Percentiles rank a stretch among this genome's conserved stretches.
Evolutionary conservation across 2,329 filamentous ascomycete species (phyloP).

Genomic region (Dendryphion nanum): DNA sequence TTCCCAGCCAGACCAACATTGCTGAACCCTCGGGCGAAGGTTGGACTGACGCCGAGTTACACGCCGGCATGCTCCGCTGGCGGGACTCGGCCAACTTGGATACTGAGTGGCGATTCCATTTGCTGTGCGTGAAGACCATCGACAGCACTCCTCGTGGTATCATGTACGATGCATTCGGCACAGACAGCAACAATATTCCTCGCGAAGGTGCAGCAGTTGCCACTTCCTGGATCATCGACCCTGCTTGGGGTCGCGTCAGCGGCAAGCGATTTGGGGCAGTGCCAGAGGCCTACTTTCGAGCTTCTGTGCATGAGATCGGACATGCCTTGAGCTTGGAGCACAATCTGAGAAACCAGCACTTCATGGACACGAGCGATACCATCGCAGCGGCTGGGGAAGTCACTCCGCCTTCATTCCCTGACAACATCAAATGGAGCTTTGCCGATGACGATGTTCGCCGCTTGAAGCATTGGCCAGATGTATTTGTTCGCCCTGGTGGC

Average conservation of each 20-base stretch:
- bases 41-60: background rate
- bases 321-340: background rate
- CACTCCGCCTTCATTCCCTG: no score
- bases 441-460: background rate
- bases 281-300: background rate
- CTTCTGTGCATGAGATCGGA: background rate
- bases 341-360: no score
- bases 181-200: background rate
- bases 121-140: background rate
- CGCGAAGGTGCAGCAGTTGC: background rate
- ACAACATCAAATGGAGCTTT: background rate
- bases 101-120: background rate
- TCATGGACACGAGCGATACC: no score
- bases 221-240: background rate
- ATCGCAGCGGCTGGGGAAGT: no score
- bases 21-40: background rate
- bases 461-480: background rate
- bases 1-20: background rate
- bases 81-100: background rate
- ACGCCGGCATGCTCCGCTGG: background rate
- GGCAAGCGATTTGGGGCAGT: background rate
- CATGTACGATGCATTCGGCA: background rate
- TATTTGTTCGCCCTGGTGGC: background rate
- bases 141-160: background rate
- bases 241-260: background rate